These are phyloP conservation scores for Ocimum tenuiflorum DNA, from an alignment of 257 asterid genomes.

Conservation along the genomic window DNA sequence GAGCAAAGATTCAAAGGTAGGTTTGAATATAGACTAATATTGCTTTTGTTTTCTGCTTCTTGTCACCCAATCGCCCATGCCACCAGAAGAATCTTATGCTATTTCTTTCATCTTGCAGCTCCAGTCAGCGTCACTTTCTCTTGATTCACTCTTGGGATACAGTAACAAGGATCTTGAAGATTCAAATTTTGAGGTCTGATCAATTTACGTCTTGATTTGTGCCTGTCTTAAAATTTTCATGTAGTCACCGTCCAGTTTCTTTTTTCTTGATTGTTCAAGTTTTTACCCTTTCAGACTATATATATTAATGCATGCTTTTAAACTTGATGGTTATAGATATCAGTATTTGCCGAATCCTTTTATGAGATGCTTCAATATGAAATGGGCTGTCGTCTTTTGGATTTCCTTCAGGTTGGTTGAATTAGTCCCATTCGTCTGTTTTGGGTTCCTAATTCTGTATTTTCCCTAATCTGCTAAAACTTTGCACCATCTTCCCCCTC, in stretches of 20 bases:
- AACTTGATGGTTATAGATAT: constrained; percentile 46
- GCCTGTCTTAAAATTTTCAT: neutral
- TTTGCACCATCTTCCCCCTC: neutral
- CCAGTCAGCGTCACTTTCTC: constrained; percentile 74
- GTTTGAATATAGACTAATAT: constrained; percentile 16
- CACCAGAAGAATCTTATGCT: constrained; percentile 9
- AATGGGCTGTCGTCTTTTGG: constrained; percentile 80
- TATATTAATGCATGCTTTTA: neutral
- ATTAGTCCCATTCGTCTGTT: constrained; percentile 10
- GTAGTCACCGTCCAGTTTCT: neutral
- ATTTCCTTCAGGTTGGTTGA: constrained; percentile 89
- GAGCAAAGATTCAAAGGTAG: constrained; percentile 66
- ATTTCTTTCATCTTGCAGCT: constrained; percentile 38
- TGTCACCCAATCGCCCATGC: no score
- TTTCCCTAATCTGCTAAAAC: neutral
- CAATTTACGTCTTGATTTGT: neutral
- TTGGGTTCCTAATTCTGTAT: neutral
- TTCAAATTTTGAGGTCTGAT: constrained; percentile 74
- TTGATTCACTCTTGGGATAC: constrained; percentile 92
- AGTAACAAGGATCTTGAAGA: constrained; percentile 72
- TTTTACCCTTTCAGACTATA: no score
- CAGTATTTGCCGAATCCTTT: constrained; percentile 79
- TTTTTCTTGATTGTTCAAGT: no score
- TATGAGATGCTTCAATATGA: constrained; percentile 88
- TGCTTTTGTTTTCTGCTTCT: neutral